Conservation (phyloP, 345 rosid genomes). For the Carallia pectinifolia region DNA sequence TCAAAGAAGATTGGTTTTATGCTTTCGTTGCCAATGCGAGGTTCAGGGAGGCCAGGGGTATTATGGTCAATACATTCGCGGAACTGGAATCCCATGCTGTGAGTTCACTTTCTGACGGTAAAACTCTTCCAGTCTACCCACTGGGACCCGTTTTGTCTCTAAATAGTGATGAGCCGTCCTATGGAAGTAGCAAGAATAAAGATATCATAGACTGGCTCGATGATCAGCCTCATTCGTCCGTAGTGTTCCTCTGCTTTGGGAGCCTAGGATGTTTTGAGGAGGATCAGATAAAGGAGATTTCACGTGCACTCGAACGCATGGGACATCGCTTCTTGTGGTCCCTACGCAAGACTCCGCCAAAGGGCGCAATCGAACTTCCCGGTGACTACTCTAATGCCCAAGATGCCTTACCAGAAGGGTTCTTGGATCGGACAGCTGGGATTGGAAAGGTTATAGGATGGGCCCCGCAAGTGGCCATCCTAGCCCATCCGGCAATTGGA, state of each 20-base stretch:
- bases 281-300: background rate
- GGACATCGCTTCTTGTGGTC: slow-evolving; percentile 14
- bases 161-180: background rate
- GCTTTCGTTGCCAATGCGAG: background rate
- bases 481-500: slow-evolving; percentile 7
- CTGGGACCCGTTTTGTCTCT: background rate
- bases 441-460: slow-evolving; percentile 19
- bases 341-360: slow-evolving; percentile 6
- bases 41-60: slow-evolving; percentile 7
- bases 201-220: slow-evolving; percentile 9
- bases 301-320: background rate
- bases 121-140: slow-evolving; percentile 2
- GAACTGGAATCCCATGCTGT: slow-evolving; percentile 18
- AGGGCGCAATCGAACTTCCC: background rate
- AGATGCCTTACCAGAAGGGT: slow-evolving; percentile 8
- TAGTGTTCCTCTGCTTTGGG: slow-evolving; percentile 18
- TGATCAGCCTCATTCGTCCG: slow-evolving; percentile 3
- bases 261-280: background rate
- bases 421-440: slow-evolving; percentile 9
- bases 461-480: slow-evolving; percentile 16
- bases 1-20: background rate
- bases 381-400: background rate
- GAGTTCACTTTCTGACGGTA: background rate
- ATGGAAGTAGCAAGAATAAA: background rate
- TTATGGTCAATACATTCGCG: slow-evolving; percentile 12